A percentile compares a stretch with the other conserved stretches of the same genome.
phyloP scores from a whole-genome alignment of 83 land plant species.

The Larix sibirica region DNA sequence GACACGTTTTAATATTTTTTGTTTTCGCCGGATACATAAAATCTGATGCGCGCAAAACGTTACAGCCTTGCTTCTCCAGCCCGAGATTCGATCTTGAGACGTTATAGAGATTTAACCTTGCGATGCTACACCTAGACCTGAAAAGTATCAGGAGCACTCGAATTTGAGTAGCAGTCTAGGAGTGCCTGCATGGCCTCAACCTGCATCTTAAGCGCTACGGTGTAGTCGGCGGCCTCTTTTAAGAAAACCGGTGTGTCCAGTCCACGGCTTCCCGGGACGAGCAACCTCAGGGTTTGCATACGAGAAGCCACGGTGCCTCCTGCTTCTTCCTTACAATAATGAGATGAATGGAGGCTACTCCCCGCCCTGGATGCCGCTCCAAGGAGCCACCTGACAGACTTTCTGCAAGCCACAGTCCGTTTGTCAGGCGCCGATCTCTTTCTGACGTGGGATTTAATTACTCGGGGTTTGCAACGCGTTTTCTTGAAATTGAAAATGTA shows the following conservation, averaged over 20 bases:
- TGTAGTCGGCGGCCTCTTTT: conserved; percentile 43
- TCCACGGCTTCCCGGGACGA: conserved; percentile 51
- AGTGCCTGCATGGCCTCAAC: conserved; percentile 39
- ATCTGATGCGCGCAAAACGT: too few species aligned
- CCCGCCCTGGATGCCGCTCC: neutral
- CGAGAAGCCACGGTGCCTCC: conserved; percentile 22
- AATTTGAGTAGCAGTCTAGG: neutral
- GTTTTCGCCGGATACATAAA: too few species aligned
- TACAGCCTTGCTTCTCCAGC: too few species aligned
- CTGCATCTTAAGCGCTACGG: conserved; percentile 49
- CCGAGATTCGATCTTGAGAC: too few species aligned
- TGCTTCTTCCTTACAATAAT: conserved; percentile 2
- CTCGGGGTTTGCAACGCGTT: conserved; percentile 14
- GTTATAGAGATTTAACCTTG: neutral
- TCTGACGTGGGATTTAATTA: neutral
- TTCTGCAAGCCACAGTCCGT: neutral
- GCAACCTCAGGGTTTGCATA: conserved; percentile 26
- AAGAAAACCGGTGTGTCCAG: conserved; percentile 26
- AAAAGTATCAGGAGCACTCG: neutral
- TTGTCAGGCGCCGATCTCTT: neutral
- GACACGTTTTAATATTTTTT: too few species aligned
- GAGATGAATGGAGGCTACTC: neutral
- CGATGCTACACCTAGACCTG: neutral
- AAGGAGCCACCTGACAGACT: conserved; percentile 2
- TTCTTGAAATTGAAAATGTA: neutral